phyloP scores from a whole-genome alignment of 257 asterid species.

The Fraxinus cuspidata region DNA sequence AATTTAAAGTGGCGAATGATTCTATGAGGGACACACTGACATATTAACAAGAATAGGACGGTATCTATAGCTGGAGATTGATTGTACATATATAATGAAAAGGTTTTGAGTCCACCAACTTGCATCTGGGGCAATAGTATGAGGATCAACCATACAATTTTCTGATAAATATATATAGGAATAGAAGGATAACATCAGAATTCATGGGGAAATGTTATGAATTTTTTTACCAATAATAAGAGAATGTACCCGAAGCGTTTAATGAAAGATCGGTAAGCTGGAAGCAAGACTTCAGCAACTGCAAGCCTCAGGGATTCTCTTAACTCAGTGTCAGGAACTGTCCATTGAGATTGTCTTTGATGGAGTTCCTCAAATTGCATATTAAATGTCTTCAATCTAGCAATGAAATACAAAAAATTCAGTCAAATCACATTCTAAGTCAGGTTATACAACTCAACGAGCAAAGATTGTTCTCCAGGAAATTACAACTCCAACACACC shows the following conservation, averaged over 20 bases:
- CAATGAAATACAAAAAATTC: conserved; percentile 17
- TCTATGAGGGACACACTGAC: background rate
- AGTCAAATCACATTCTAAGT: conserved; percentile 14
- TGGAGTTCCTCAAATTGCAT: conserved; percentile 95
- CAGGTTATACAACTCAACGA: conserved; percentile 1
- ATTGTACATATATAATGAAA: background rate
- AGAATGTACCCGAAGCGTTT: conserved; percentile 80
- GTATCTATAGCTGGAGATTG: background rate
- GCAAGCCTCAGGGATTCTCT: conserved; percentile 95
- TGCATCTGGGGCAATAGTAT: background rate
- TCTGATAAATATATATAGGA: background rate
- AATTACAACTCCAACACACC: conserved; percentile 45
- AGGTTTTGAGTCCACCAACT: background rate
- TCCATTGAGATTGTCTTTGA: conserved; percentile 98
- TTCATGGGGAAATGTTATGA: background rate
- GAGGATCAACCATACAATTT: background rate
- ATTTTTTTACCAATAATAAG: background rate
- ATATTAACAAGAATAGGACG: background rate
- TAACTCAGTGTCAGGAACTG: conserved; percentile 95
- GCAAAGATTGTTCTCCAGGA: background rate
- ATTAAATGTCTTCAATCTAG: conserved; percentile 87
- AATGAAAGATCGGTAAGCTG: conserved; percentile 95
- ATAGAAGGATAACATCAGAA: background rate
- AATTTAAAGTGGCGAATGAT: background rate
- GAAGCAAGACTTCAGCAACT: conserved; percentile 92